phyloP scores from a whole-genome alignment of 1,284 basidiomycete genomes.

The Melampsora larici-populina region DNA sequence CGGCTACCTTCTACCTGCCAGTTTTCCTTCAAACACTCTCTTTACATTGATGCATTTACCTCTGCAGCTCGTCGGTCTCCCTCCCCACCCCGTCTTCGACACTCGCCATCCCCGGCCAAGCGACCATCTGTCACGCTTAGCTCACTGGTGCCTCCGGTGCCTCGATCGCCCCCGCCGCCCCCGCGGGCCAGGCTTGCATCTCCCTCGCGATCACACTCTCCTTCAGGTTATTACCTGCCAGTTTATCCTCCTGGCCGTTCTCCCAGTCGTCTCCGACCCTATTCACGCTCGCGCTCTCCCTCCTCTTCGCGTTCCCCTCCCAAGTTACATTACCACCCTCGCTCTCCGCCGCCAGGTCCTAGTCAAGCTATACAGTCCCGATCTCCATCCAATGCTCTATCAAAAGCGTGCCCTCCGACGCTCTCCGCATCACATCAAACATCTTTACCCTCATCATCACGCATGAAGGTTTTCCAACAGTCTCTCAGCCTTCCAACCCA shows the following conservation, averaged over 20 bases:
- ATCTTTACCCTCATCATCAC: constrained; percentile 7
- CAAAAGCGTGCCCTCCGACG: neutral
- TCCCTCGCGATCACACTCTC: constrained; percentile 21
- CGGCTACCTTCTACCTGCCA: neutral
- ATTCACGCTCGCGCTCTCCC: constrained; percentile 36
- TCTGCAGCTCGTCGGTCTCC: constrained; percentile 5
- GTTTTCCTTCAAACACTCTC: neutral
- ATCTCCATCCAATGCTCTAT: neutral
- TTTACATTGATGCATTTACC: neutral
- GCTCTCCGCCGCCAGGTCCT: constrained; percentile 5
- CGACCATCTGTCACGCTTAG: neutral
- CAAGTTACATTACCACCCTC: constrained; percentile 34
- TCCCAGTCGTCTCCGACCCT: constrained; percentile 33
- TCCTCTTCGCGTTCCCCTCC: constrained; percentile 31
- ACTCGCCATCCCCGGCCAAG: constrained; percentile 14
- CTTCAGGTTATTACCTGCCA: constrained; percentile 8
- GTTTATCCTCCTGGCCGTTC: constrained; percentile 33
- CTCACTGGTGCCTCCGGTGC: constrained; percentile 9
- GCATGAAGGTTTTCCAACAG: neutral
- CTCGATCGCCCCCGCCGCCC: constrained; percentile 25
- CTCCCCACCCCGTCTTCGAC: constrained; percentile 19
- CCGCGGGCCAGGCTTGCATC: constrained; percentile 10
- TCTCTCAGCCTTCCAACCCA: neutral
- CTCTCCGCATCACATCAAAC: constrained; percentile 20
- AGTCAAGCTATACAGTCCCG: constrained; percentile 2